phyloP scores from a whole-genome alignment of 192 early-diverging fungal genomes.

The Lobulomyces angularis region DNA sequence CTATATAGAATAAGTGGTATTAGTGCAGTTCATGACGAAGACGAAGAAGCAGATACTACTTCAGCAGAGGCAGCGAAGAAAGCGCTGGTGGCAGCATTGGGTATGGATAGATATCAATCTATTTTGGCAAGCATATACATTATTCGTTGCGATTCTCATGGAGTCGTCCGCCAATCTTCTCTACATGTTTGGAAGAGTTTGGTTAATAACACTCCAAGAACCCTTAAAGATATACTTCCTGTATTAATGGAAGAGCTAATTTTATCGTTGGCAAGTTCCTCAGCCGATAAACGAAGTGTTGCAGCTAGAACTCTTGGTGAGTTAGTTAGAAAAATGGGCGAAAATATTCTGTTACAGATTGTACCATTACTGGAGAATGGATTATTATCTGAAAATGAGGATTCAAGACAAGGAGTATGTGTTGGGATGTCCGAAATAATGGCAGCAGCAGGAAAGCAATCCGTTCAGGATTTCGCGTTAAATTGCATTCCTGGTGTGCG shows the following conservation, averaged over 20 bases:
- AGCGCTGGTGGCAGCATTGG: conserved; percentile 66
- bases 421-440: conserved; percentile 89
- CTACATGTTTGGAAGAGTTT: conserved; percentile 91
- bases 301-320: conserved; percentile 88
- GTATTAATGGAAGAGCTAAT: conserved; percentile 87
- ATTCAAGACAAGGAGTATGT: conserved; percentile 82
- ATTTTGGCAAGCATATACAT: conserved; percentile 88
- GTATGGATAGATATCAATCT: conserved; percentile 68
- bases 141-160: conserved; percentile 66
- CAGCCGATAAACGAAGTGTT: conserved; percentile 66
- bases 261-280: conserved; percentile 58
- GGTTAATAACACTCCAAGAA: conserved; percentile 91
- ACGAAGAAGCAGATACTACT: conserved; percentile 42
- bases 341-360: conserved; percentile 71
- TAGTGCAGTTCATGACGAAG: conserved; percentile 32
- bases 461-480: conserved; percentile 73
- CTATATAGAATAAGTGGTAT: conserved; percentile 85
- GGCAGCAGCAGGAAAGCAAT: conserved; percentile 62
- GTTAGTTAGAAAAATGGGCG: conserved; percentile 88
- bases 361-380: conserved; percentile 83
- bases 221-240: conserved; percentile 86
- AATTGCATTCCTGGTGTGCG: conserved; percentile 72
- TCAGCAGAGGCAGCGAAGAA: conserved; percentile 56
- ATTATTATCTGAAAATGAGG: conserved; percentile 49
- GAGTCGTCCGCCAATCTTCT: conserved; percentile 76